phyloP scores from a whole-genome alignment of 768 basidiomycete species.

The Tricholoma bakamatsutake region DNA sequence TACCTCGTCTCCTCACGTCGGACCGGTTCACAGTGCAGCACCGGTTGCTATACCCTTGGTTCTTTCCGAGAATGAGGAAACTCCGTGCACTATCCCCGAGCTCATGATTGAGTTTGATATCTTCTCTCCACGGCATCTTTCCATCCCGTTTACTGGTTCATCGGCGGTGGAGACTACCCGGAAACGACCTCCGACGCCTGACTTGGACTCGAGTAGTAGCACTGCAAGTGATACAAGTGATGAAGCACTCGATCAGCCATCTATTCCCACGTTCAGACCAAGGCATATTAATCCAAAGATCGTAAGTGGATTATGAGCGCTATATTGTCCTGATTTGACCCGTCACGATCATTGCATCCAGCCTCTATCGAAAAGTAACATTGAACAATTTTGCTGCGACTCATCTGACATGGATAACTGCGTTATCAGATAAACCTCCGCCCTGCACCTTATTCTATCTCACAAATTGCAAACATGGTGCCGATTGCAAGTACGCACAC shows the following conservation, averaged over 20 bases:
- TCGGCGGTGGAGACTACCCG: conserved; percentile 30
- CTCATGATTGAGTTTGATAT: conserved; percentile 6
- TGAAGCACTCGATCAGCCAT: conserved; percentile 22
- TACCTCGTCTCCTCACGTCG: conserved; percentile 3
- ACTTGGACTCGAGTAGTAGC: conserved; percentile 39
- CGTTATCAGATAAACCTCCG: conserved; percentile 47
- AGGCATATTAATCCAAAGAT: conserved; percentile 48
- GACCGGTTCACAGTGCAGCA: conserved; percentile 1
- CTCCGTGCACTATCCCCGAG: conserved; percentile 21
- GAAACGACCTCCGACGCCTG: conserved; percentile 28
- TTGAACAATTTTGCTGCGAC: conserved; percentile 5
- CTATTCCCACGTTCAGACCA: conserved; percentile 28
- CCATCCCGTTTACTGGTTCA: conserved; percentile 33
- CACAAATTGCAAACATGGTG: conserved; percentile 51
- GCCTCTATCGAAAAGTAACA: conserved; percentile 55
- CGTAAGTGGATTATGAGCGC: conserved; percentile 26
- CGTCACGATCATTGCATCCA: conserved; percentile 16
- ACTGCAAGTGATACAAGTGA: conserved; percentile 42
- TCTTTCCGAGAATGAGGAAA: conserved; percentile 19
- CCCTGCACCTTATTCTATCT: conserved; percentile 67
- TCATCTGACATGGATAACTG: conserved; percentile 10
- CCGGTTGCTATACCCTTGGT: conserved; percentile 4
- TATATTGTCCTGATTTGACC: conserved; percentile 3
- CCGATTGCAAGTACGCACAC: conserved; percentile 55
- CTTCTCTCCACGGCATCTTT: conserved; percentile 7